phyloP scores from a whole-genome alignment of 371 early-diverging fungal genomes.

The Dichotomocladium elegans region DNA sequence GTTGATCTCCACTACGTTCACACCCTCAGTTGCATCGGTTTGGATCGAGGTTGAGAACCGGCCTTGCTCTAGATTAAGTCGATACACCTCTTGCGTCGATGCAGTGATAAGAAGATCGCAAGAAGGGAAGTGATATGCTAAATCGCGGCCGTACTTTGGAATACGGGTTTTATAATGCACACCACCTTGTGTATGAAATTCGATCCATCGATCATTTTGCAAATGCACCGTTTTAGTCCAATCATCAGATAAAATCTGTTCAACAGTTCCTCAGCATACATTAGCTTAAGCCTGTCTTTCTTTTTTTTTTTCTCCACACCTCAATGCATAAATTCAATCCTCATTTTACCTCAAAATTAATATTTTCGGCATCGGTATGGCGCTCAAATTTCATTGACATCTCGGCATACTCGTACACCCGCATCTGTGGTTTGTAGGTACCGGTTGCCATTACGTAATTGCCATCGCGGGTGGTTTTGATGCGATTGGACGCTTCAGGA shows the following conservation, averaged over 20 bases:
- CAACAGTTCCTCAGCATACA: too few species aligned
- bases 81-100: conserved; percentile 80
- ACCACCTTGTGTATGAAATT: conserved; percentile 97
- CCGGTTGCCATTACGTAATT: conserved; percentile 91
- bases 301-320: background rate
- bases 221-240: conserved; percentile 96
- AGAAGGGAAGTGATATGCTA: conserved; percentile 88
- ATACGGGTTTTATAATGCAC: conserved; percentile 95
- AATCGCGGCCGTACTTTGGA: conserved; percentile 93
- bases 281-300: background rate
- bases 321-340: background rate
- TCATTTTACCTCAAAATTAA: conserved; percentile 70
- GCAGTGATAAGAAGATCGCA: conserved; percentile 91
- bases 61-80: conserved; percentile 95
- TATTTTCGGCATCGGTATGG: conserved; percentile 93
- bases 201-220: conserved; percentile 92
- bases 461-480: conserved; percentile 86
- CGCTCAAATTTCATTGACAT: conserved; percentile 98
- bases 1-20: conserved; percentile 83
- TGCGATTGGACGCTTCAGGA: conserved; percentile 89
- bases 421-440: conserved; percentile 97
- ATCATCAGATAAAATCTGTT: conserved; percentile 88
- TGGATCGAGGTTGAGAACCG: conserved; percentile 84
- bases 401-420: conserved; percentile 91
- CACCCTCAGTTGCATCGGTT: conserved; percentile 70